phyloP scores from a whole-genome alignment of 768 basidiomycete genomes.

The Pleurotus eryngii region DNA sequence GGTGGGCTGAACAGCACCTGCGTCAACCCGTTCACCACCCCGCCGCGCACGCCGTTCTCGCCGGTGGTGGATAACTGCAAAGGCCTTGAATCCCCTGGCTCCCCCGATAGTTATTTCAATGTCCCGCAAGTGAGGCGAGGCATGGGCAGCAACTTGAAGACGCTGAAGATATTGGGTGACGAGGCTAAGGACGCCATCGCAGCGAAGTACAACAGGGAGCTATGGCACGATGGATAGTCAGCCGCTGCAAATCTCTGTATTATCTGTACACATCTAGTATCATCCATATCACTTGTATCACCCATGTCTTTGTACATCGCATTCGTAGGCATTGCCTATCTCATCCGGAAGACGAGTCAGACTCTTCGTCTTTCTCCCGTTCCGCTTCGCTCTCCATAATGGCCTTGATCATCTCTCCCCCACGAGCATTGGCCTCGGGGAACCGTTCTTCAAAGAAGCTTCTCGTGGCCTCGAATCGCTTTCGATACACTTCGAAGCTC shows the following conservation, averaged over 20 bases:
- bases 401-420: conserved; percentile 86
- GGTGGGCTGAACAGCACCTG: too few relatives aligned
- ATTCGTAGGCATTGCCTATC: not conserved
- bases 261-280: not conserved
- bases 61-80: not conserved
- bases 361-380: conserved; percentile 25
- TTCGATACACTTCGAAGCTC: conserved; percentile 82
- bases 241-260: too few relatives aligned
- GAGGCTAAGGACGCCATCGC: conserved; percentile 1
- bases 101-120: conserved; percentile 2
- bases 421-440: conserved; percentile 78
- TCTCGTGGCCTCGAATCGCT: conserved; percentile 77
- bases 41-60: conserved; percentile 3
- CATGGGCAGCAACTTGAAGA: conserved; percentile 3
- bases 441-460: conserved; percentile 85
- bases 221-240: not conserved
- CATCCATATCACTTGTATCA: not conserved
- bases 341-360: not conserved
- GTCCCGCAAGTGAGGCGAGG: not conserved
- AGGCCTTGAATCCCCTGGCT: not conserved
- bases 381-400: conserved; percentile 62
- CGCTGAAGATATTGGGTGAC: not conserved
- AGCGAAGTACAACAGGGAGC: not conserved
- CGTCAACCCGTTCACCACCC: conserved; percentile 1
- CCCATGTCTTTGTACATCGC: not conserved